These are phyloP conservation scores for Xylariales sp. DNA, from an alignment of 2,329 filamentous ascomycete species.

Conservation along the genomic window DNA sequence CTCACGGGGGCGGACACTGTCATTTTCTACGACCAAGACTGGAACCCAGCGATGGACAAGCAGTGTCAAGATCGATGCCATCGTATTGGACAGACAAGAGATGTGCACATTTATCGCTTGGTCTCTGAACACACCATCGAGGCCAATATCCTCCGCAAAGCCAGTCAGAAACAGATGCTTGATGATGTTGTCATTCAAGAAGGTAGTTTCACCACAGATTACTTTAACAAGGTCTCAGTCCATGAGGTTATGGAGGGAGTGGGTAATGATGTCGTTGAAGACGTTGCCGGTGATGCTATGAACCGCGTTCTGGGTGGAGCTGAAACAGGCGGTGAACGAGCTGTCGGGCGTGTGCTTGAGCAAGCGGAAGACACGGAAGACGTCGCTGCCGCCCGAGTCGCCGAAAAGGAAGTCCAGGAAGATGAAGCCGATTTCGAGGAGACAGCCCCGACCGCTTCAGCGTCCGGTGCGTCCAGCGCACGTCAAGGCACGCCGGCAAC, in stretches of 20 bases:
- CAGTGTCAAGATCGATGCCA: slow-evolving; percentile 97
- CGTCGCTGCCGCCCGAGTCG: slow-evolving; percentile 78
- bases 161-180: slow-evolving; percentile 94
- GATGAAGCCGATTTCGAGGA: slow-evolving; percentile 84
- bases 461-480: slow-evolving; percentile 46
- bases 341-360: slow-evolving; percentile 70
- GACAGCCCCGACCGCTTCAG: slow-evolving; percentile 39
- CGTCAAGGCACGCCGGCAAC: slow-evolving; percentile 45
- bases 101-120: slow-evolving; percentile 96
- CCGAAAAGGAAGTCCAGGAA: slow-evolving; percentile 82
- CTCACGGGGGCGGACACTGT: slow-evolving; percentile 94
- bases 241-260: slow-evolving; percentile 62
- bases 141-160: slow-evolving; percentile 94
- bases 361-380: slow-evolving; percentile 88
- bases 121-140: slow-evolving; percentile 94
- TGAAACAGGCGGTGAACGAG: slow-evolving; percentile 55
- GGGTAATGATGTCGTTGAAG: slow-evolving; percentile 44
- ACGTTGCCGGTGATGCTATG: slow-evolving; percentile 61
- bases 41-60: slow-evolving; percentile 99
- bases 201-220: slow-evolving; percentile 95
- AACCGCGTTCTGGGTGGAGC: slow-evolving; percentile 73
- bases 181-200: slow-evolving; percentile 99
- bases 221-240: slow-evolving; percentile 74
- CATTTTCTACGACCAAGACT: slow-evolving; percentile 98
- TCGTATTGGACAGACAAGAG: slow-evolving; percentile 93